phyloP scores from a whole-genome alignment of 1,284 basidiomycete genomes.

The Leucoagaricus sp. region DNA sequence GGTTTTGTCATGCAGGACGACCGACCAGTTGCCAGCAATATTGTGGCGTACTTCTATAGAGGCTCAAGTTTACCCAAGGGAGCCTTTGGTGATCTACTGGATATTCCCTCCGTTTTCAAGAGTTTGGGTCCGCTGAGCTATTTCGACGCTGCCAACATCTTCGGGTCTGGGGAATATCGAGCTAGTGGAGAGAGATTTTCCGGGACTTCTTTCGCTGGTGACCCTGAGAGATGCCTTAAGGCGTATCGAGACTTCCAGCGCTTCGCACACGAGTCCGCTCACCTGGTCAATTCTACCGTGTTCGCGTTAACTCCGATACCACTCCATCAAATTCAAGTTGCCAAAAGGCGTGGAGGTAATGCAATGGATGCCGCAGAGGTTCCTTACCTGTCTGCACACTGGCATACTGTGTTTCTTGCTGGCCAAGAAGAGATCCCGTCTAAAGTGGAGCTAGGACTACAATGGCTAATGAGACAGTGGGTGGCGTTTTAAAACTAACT shows the following conservation, averaged over 20 bases:
- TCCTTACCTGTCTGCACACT: slow-evolving; percentile 33
- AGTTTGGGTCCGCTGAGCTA: slow-evolving; percentile 33
- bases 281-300: slow-evolving; percentile 20
- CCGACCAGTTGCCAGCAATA: slow-evolving; percentile 21
- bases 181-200: slow-evolving; percentile 34
- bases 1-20: slow-evolving; percentile 15
- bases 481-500: neutral
- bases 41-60: slow-evolving; percentile 35
- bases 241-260: slow-evolving; percentile 25
- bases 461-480: slow-evolving; percentile 15
- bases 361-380: slow-evolving; percentile 35
- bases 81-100: slow-evolving; percentile 39
- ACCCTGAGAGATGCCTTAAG: slow-evolving; percentile 27
- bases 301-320: slow-evolving; percentile 39
- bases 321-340: slow-evolving; percentile 33
- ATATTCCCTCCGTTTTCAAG: slow-evolving; percentile 33
- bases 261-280: slow-evolving; percentile 19
- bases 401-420: slow-evolving; percentile 22
- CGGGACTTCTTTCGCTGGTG: slow-evolving; percentile 9
- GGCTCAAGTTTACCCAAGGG: slow-evolving; percentile 32
- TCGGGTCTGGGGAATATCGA: slow-evolving; percentile 29
- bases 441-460: slow-evolving; percentile 21
- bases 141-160: slow-evolving; percentile 30
- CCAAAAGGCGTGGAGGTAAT: slow-evolving; percentile 33
- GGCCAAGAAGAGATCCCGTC: slow-evolving; percentile 21